These are phyloP conservation scores for Pseudopithomyces chartarum DNA, from an alignment of 2,329 filamentous ascomycete species.

Conservation along the genomic window DNA sequence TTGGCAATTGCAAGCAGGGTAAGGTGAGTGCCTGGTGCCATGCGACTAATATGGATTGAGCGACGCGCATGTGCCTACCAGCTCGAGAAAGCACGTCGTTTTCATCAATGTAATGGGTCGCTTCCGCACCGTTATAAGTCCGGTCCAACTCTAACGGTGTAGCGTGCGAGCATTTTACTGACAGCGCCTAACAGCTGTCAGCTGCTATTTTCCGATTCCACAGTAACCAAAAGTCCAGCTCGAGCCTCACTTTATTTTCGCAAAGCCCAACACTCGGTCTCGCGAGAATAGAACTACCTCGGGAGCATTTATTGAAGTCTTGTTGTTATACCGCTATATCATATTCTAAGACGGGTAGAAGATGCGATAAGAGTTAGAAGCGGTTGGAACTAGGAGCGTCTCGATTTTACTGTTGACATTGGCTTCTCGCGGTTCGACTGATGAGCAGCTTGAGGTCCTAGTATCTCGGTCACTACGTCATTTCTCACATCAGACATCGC, in stretches of 20 bases:
- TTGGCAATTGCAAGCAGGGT: not conserved
- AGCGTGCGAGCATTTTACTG: not conserved
- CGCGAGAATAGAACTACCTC: too few species aligned
- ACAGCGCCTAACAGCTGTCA: not conserved
- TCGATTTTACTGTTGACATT: not conserved
- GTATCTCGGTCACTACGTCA: not conserved
- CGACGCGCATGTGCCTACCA: not conserved
- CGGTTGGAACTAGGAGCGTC: not conserved
- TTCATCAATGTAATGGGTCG: not conserved
- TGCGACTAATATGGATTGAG: not conserved
- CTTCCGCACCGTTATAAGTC: not conserved
- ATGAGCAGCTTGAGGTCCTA: not conserved
- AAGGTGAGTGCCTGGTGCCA: not conserved
- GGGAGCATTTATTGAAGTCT: too few species aligned
- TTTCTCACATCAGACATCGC: not conserved
- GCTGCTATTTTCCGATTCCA: not conserved
- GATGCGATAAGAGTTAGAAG: not conserved
- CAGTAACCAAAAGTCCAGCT: not conserved
- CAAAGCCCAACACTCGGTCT: too few species aligned
- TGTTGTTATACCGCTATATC: too few species aligned
- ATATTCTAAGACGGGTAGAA: not conserved
- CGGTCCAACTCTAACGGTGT: not conserved
- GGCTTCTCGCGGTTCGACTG: not conserved
- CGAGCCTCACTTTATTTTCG: not conserved
- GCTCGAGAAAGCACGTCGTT: not conserved